Conservation (phyloP, 805 yeast species). For the Ogataea haglerorum region DNA sequence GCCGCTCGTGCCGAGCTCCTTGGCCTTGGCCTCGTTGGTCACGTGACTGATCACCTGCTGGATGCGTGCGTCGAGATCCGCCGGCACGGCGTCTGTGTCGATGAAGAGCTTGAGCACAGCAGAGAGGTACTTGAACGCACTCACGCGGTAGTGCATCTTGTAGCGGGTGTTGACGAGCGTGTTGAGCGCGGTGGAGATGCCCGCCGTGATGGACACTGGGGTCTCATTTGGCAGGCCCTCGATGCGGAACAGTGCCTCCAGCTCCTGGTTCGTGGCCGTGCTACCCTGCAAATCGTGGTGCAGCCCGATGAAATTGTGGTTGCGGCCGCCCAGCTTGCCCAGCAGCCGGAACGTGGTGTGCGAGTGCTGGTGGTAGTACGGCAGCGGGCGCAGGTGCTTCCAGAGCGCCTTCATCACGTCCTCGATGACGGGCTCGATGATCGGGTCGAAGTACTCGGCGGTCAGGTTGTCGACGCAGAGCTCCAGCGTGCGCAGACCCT, state of each 20-base stretch:
- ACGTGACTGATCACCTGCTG: constrained; percentile 47
- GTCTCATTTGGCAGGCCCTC: constrained; percentile 63
- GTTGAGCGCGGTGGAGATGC: constrained; percentile 71
- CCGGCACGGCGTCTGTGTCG: constrained; percentile 49
- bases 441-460: constrained; percentile 95
- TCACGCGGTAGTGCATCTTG: constrained; percentile 63
- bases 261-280: constrained; percentile 56
- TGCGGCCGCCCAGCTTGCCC: constrained; percentile 96
- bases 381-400: constrained; percentile 86
- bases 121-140: constrained; percentile 73
- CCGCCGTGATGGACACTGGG: constrained; percentile 79
- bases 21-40: constrained; percentile 30
- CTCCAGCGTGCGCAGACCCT: constrained; percentile 92
- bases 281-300: constrained; percentile 61
- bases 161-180: constrained; percentile 66
- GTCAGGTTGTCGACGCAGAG: constrained; percentile 94
- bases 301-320: constrained; percentile 77
- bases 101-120: constrained; percentile 66
- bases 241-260: constrained; percentile 64
- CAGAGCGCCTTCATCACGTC: constrained; percentile 93
- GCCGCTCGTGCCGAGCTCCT: constrained; percentile 16
- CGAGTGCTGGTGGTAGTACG: constrained; percentile 91
- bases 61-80: constrained; percentile 41
- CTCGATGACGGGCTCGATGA: constrained; percentile 91
- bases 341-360: constrained; percentile 90